Conservation (phyloP, 305 asterid genomes). For the Fraxinus sp. region DNA sequence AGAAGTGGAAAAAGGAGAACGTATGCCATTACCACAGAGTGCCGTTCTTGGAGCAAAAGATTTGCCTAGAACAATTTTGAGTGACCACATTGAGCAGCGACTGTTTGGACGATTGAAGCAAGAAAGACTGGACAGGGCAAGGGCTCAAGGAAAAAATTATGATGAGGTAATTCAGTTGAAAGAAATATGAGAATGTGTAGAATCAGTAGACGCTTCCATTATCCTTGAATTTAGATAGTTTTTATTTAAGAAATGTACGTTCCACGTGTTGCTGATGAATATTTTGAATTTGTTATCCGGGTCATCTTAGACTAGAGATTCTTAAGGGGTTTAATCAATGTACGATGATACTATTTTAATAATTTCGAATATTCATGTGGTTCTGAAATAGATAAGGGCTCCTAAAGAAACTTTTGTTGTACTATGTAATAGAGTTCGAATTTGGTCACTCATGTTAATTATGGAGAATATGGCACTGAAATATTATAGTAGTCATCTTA, state of each 20-base stretch:
- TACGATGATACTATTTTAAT: background rate
- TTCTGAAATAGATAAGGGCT: background rate
- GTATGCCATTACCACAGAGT: conserved; percentile 76
- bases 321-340: conserved; percentile 3
- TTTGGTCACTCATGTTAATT: background rate
- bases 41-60: conserved; percentile 98
- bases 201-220: conserved; percentile 14
- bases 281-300: conserved; percentile 18
- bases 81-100: conserved; percentile 94
- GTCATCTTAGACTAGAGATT: conserved; percentile 5
- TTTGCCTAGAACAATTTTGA: conserved; percentile 80
- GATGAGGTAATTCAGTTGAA: conserved; percentile 72
- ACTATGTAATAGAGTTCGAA: background rate
- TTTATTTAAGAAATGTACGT: conserved; percentile 18
- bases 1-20: conserved; percentile 97
- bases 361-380: background rate
- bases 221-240: conserved; percentile 20
- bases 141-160: conserved; percentile 66
- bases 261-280: conserved; percentile 19
- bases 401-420: background rate
- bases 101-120: conserved; percentile 71
- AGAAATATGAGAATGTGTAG: background rate
- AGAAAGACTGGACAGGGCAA: conserved; percentile 92
- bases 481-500: background rate
- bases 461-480: background rate